Evolutionary conservation across 2,329 filamentous ascomycete species (phyloP), one percentile per base, ranked within the genome.

Genomic region (Neofusicoccum sp.): DNA sequence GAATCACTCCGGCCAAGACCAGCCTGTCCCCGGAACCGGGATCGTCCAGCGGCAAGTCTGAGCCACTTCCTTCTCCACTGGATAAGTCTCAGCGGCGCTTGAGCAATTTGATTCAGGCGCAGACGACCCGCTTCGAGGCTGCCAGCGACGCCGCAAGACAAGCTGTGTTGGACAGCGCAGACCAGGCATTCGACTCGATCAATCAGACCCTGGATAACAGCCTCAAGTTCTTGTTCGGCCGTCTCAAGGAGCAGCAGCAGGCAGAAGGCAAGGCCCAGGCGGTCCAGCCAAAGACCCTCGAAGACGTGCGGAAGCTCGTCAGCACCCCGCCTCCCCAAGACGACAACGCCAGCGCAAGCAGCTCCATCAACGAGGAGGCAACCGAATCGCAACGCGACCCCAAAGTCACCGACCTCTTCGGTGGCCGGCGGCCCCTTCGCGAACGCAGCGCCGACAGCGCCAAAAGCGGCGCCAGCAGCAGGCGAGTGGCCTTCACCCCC

Each of bases 181-280:
- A 99, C 71, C 93, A 97, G 74, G 86, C 93, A 1, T 83, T 98
- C 67, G 96, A 97, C 73, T 96, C 89, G 39, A 97, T 99, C 68
- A 91, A 94, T 66, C 93, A 85, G 71, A 96, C 92, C 52, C 81
- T 98, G 3, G 93, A 94, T 64, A 93, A 92, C 71, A 97, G 93
- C 73, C 96, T 97, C 78, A 95, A 93, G 65, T 96, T 98, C 74
- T 80, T 99, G 29, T 87, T 99, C 61, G 94, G 94, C 14, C 91
- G 93, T 68, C 82, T 97, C 22, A 92, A 90, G 66, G 93, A 97
- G 74, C 83, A 87, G 69, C 79, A 86, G 75, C 71, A 76, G 66
- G 73, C 75, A 64, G 71, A 73, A 73, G 71, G 68, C 4, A 39
- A 56, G 14, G 34, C n/a, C 16, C 37, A 56, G 11, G 44, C 37